A percentile compares a stretch with the other conserved stretches of the same genome.
phyloP scores from a whole-genome alignment of 2,329 filamentous ascomycete genomes.

The Colletotrichum tanaceti region DNA sequence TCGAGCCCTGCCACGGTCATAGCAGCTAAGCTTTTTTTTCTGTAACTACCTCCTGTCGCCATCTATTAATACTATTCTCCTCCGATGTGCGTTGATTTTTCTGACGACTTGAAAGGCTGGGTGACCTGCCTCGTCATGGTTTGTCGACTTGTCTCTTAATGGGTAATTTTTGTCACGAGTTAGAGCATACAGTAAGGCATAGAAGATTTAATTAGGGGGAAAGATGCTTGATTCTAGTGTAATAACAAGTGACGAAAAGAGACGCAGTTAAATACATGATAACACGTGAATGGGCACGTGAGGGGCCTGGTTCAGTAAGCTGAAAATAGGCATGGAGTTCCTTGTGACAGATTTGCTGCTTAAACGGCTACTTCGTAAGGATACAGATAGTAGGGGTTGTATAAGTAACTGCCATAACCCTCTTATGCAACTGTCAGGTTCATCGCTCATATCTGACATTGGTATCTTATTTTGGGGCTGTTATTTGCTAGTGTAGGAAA shows the following conservation, averaged over 20 bases:
- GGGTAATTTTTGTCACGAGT: no score
- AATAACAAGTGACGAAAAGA: no score
- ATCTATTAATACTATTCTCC: neutral
- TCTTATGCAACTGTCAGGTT: neutral
- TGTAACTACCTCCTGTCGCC: neutral
- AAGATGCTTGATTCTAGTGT: no score
- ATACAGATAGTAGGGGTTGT: neutral
- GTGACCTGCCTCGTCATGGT: neutral
- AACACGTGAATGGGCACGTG: no score
- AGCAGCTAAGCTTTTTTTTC: neutral
- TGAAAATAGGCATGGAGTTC: no score
- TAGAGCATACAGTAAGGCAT: no score
- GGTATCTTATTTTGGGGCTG: neutral
- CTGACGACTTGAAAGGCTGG: neutral
- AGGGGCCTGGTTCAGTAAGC: no score
- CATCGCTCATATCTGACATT: neutral
- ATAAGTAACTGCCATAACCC: neutral
- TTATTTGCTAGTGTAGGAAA: neutral
- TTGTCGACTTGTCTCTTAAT: neutral
- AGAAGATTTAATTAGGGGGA: no score
- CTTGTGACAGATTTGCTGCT: no score
- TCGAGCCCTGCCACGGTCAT: conserved; percentile 36
- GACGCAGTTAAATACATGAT: no score
- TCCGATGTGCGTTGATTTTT: neutral
- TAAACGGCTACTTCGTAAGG: neutral